Percentiles rank a stretch among this genome's conserved stretches.
Evolutionary conservation across 805 yeast species (phyloP).

Genomic region (Tetrapisispora nanseiensis): DNA sequence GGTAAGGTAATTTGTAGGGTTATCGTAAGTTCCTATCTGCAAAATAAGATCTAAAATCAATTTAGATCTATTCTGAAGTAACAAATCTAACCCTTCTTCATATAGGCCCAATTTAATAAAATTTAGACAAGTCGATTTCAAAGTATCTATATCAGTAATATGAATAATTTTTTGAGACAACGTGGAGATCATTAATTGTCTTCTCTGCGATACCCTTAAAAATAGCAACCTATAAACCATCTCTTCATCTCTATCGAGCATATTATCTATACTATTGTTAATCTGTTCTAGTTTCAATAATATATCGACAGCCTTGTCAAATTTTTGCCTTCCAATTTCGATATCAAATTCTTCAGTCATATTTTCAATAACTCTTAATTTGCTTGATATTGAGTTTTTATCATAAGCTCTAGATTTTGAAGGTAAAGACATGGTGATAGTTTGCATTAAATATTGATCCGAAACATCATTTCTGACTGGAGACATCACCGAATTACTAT

Average conservation of each 20-base stretch:
- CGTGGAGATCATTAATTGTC: slow-evolving; percentile 26
- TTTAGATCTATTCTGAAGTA: slow-evolving; percentile 39
- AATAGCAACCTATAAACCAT: slow-evolving; percentile 27
- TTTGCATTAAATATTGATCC: slow-evolving; percentile 39
- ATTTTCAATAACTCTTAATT: slow-evolving; percentile 47
- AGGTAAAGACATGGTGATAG: slow-evolving; percentile 51
- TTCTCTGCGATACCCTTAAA: slow-evolving; percentile 27
- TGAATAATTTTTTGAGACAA: slow-evolving; percentile 29
- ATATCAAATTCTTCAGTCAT: slow-evolving; percentile 61
- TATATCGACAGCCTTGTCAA: slow-evolving; percentile 34
- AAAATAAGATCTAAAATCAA: slow-evolving; percentile 40
- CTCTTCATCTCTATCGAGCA: slow-evolving; percentile 20
- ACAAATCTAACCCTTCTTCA: slow-evolving; percentile 40
- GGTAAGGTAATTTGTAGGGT: slow-evolving; percentile 51
- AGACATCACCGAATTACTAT: slow-evolving; percentile 13
- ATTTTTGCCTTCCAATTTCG: slow-evolving; percentile 50
- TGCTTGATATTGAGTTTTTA: slow-evolving; percentile 33
- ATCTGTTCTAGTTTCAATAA: slow-evolving; percentile 29
- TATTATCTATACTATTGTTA: background rate
- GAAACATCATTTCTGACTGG: slow-evolving; percentile 13
- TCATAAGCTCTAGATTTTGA: slow-evolving; percentile 48
- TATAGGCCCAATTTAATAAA: slow-evolving; percentile 35
- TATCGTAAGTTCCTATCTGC: slow-evolving; percentile 36
- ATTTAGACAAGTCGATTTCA: slow-evolving; percentile 21
- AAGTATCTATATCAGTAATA: slow-evolving; percentile 20